Conservation (phyloP, 352 stramenopile genomes). For the Phytopythium vexans region DNA sequence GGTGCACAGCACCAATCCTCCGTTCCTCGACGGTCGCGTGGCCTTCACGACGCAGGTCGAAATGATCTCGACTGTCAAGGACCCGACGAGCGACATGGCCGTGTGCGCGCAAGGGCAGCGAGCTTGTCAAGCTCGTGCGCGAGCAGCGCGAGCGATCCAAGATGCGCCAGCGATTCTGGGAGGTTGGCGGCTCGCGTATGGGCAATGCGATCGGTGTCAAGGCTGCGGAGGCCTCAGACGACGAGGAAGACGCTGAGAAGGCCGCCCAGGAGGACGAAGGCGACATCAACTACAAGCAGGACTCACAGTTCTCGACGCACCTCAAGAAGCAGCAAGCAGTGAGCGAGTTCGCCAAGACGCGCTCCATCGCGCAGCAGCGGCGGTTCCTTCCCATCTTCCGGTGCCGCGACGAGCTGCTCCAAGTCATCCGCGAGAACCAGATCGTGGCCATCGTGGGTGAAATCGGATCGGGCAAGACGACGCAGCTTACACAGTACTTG, state of each 20-base stretch:
- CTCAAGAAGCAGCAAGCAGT: conserved; percentile 90
- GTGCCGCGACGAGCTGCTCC: conserved; percentile 94
- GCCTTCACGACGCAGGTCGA: conserved; percentile 95
- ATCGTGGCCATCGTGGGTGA: conserved; percentile 98
- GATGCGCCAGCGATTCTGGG: conserved; percentile 99
- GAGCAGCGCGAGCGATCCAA: conserved; percentile 84
- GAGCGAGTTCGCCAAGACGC: conserved; percentile 96
- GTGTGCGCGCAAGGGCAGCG: conserved; percentile 93
- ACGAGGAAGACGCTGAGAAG: conserved; percentile 51
- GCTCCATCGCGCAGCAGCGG: conserved; percentile 95
- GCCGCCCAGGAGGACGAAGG: conserved; percentile 22
- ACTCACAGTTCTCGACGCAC: conserved; percentile 93
- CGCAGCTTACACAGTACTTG: conserved; percentile 96
- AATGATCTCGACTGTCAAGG: conserved; percentile 94
- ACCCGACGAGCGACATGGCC: conserved; percentile 95
- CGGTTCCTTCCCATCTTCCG: conserved; percentile 96
- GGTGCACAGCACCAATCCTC: conserved; percentile 97
- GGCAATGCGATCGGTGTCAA: conserved; percentile 94
- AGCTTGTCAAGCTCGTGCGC: conserved; percentile 71
- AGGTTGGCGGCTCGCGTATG: conserved; percentile 97
- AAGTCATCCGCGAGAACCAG: conserved; percentile 97
- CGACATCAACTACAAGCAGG: conserved; percentile 93
- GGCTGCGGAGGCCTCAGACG: conserved; percentile 44
- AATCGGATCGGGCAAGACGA: conserved; percentile 97
- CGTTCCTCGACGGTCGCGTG: conserved; percentile 94